Percentiles rank a stretch among this genome's conserved stretches.
Conservation (phyloP, 2,329 filamentous ascomycete genomes). For the Diplodia corticola region DNA sequence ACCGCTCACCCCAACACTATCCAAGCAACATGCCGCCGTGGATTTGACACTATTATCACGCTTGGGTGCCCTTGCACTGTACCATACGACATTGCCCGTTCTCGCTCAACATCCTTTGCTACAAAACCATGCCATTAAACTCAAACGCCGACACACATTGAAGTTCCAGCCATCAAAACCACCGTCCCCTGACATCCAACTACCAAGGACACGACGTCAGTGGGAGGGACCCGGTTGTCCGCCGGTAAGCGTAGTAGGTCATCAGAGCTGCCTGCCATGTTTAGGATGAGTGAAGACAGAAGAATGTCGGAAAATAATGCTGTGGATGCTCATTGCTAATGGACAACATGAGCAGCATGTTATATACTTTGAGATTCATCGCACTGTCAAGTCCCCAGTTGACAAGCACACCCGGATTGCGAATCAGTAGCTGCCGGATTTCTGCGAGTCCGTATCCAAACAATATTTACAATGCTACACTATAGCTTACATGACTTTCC, state of each 20-base stretch:
- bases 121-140: too few relatives aligned
- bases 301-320: not conserved
- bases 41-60: too few relatives aligned
- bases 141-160: too few relatives aligned
- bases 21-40: too few relatives aligned
- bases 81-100: too few relatives aligned
- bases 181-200: too few relatives aligned
- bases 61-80: too few relatives aligned
- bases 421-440: not conserved
- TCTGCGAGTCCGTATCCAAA: not conserved
- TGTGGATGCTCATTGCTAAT: not conserved
- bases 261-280: not conserved
- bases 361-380: not conserved
- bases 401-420: too few relatives aligned
- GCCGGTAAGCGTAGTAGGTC: constrained; percentile 28
- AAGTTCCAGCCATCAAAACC: too few relatives aligned
- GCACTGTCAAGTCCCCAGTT: not conserved
- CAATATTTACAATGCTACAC: not conserved
- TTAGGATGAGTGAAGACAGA: not conserved
- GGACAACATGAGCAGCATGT: not conserved
- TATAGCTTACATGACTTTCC: not conserved
- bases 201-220: too few relatives aligned
- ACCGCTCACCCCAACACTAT: too few relatives aligned
- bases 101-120: too few relatives aligned
- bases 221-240: constrained; percentile 24